phyloP scores from a whole-genome alignment of 2,329 filamentous ascomycete genomes.

The Onygenales sp. region DNA sequence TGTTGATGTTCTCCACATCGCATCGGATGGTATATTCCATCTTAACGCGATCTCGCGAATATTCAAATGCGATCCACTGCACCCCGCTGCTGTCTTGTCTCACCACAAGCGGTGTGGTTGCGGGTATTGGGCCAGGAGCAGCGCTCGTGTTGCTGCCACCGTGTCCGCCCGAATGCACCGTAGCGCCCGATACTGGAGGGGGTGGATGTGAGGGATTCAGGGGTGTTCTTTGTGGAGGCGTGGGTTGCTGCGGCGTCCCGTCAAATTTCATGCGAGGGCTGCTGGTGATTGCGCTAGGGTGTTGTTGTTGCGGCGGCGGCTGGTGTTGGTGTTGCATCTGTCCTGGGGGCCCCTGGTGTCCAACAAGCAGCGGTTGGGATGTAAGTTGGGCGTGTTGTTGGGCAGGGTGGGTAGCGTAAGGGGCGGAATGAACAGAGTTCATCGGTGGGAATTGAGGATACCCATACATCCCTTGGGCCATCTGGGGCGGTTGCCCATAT shows the following conservation, averaged over 20 bases:
- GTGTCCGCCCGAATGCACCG: slow-evolving; percentile 26
- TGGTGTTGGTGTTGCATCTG: slow-evolving; percentile 33
- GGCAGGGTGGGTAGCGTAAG: slow-evolving; percentile 47
- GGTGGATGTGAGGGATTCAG: slow-evolving; percentile 34
- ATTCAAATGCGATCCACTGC: slow-evolving; percentile 98
- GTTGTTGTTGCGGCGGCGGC: slow-evolving; percentile 40
- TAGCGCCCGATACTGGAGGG: slow-evolving; percentile 33
- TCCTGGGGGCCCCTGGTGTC: slow-evolving; percentile 30
- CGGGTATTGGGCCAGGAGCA: slow-evolving; percentile 90
- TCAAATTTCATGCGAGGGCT: slow-evolving; percentile 46
- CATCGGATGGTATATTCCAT: slow-evolving; percentile 99
- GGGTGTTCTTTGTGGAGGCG: slow-evolving; percentile 25
- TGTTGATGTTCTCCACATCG: slow-evolving; percentile 92
- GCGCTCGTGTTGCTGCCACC: slow-evolving; percentile 67
- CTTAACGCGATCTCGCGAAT: slow-evolving; percentile 92
- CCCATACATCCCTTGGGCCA: slow-evolving; percentile 78
- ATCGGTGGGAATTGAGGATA: slow-evolving; percentile 49
- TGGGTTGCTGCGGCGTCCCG: slow-evolving; percentile 29
- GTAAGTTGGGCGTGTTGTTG: slow-evolving; percentile 48
- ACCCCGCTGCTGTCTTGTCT: slow-evolving; percentile 93
- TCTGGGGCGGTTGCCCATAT: slow-evolving; percentile 73
- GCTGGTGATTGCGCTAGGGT: slow-evolving; percentile 55
- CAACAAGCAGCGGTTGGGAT: slow-evolving; percentile 44
- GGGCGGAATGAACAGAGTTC: slow-evolving; percentile 43
- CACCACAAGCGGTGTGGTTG: slow-evolving; percentile 88